phyloP scores from a whole-genome alignment of 78 protist genomes.

The Monocercomonoides exilis region DNA sequence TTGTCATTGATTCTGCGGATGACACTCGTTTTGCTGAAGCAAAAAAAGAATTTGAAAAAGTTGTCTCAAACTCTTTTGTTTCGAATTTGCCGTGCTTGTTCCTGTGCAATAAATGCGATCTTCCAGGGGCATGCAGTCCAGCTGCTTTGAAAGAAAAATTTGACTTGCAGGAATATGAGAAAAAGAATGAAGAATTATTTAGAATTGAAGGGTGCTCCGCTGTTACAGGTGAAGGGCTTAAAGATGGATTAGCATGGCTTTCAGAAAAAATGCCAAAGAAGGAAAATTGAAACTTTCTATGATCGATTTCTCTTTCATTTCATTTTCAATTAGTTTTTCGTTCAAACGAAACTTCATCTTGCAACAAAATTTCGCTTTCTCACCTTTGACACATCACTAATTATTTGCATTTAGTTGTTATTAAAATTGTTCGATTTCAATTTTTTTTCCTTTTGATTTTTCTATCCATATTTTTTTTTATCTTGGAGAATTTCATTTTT shows the following conservation, averaged over 20 bases:
- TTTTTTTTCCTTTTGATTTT: too few species aligned
- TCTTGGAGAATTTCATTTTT: too few species aligned
- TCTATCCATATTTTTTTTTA: too few species aligned
- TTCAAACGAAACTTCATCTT: too few species aligned
- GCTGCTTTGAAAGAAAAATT: not conserved
- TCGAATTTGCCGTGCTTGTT: not conserved
- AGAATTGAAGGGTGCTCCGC: not conserved
- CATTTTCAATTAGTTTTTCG: too few species aligned
- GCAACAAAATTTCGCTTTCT: too few species aligned
- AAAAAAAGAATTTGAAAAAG: not conserved
- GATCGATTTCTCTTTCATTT: too few species aligned
- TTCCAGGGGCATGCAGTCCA: not conserved
- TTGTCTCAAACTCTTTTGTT: not conserved
- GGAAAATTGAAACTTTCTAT: not conserved
- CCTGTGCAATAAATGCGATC: not conserved
- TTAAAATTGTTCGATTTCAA: too few species aligned
- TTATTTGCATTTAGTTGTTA: too few species aligned
- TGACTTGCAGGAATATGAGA: not conserved
- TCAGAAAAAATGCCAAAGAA: not conserved
- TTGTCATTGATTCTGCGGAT: not conserved
- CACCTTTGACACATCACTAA: too few species aligned
- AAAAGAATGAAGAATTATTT: not conserved
- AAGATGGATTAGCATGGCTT: not conserved
- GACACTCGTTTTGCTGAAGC: not conserved
- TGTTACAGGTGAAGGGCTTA: not conserved